Conservation (phyloP, 2,329 filamentous ascomycete genomes). For the Cryphonectria radicalis region DNA sequence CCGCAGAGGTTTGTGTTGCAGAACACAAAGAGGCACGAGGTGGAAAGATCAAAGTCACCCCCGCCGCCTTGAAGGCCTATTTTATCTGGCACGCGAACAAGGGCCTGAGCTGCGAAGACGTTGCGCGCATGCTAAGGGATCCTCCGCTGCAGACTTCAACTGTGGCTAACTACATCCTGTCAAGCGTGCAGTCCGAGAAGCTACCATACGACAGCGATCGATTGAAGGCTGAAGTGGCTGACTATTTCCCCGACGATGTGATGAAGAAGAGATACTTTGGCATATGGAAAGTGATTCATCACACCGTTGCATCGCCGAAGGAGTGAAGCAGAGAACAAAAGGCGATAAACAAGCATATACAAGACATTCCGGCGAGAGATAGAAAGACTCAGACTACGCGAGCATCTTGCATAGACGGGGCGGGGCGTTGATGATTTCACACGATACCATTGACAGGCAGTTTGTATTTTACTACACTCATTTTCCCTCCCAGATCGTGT, state of each 20-base stretch:
- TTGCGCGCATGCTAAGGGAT: conserved; percentile 61
- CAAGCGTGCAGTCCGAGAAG: conserved; percentile 55
- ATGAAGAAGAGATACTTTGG: conserved; percentile 35
- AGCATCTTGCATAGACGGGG: conserved; percentile 1
- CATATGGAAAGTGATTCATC: conserved; percentile 35
- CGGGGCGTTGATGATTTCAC: conserved; percentile 8
- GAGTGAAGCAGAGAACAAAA: background rate
- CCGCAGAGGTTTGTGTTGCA: conserved; percentile 46
- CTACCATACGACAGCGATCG: conserved; percentile 54
- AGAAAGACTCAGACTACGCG: background rate
- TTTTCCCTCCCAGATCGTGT: background rate
- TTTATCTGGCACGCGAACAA: conserved; percentile 64
- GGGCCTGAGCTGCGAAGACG: conserved; percentile 49
- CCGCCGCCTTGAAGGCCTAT: conserved; percentile 59
- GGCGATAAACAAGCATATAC: background rate
- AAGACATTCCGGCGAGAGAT: background rate
- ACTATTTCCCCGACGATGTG: conserved; percentile 36
- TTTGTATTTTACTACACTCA: background rate
- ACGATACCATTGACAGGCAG: conserved; percentile 20
- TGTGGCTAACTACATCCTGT: conserved; percentile 62
- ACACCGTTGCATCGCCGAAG: conserved; percentile 1
- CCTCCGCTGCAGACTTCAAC: conserved; percentile 62
- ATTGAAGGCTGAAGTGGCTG: conserved; percentile 50
- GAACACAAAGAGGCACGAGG: conserved; percentile 42
- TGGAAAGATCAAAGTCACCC: conserved; percentile 32